These are phyloP conservation scores for Hyaloperonospora brassicae DNA, from an alignment of 352 stramenopile genomes.

Conservation along the genomic window DNA sequence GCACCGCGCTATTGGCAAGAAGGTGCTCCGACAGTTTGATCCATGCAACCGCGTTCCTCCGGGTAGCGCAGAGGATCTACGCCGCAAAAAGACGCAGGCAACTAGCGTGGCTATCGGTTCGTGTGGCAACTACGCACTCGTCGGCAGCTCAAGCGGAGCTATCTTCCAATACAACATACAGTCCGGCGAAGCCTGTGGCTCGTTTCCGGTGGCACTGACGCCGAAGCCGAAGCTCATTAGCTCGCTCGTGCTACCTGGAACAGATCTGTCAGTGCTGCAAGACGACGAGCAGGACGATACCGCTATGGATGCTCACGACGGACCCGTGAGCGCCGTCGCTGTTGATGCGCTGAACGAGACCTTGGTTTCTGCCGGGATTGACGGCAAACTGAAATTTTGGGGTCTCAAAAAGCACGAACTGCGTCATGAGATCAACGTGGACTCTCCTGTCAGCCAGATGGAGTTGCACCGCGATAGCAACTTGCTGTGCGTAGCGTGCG, in stretches of 20 bases:
- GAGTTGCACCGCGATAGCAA: slow-evolving; percentile 83
- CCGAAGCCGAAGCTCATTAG: slow-evolving; percentile 57
- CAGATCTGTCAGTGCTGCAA: slow-evolving; percentile 21
- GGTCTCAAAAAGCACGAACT: slow-evolving; percentile 75
- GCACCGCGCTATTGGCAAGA: slow-evolving; percentile 88
- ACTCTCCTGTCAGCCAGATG: slow-evolving; percentile 69
- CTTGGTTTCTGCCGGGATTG: slow-evolving; percentile 78
- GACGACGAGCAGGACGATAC: slow-evolving; percentile 30
- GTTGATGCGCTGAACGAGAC: slow-evolving; percentile 83
- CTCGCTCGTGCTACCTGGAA: slow-evolving; percentile 52
- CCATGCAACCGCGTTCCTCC: slow-evolving; percentile 50
- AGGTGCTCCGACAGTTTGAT: slow-evolving; percentile 87
- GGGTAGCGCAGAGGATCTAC: slow-evolving; percentile 51
- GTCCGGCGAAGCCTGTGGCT: slow-evolving; percentile 86
- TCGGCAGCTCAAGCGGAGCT: slow-evolving; percentile 86
- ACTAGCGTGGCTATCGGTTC: slow-evolving; percentile 69
- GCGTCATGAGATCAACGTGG: slow-evolving; percentile 60
- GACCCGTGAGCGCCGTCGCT: slow-evolving; percentile 76
- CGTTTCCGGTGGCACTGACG: slow-evolving; percentile 81
- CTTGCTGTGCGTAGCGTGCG: slow-evolving; percentile 79
- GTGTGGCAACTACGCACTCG: slow-evolving; percentile 93
- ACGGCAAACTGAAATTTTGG: slow-evolving; percentile 89
- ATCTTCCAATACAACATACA: slow-evolving; percentile 96
- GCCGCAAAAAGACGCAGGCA: slow-evolving; percentile 57
- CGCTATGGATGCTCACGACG: slow-evolving; percentile 48